Base-by-base conservation (phyloP, 2,329 filamentous ascomycete genomes). In the Aspergillus jensenii region DNA sequence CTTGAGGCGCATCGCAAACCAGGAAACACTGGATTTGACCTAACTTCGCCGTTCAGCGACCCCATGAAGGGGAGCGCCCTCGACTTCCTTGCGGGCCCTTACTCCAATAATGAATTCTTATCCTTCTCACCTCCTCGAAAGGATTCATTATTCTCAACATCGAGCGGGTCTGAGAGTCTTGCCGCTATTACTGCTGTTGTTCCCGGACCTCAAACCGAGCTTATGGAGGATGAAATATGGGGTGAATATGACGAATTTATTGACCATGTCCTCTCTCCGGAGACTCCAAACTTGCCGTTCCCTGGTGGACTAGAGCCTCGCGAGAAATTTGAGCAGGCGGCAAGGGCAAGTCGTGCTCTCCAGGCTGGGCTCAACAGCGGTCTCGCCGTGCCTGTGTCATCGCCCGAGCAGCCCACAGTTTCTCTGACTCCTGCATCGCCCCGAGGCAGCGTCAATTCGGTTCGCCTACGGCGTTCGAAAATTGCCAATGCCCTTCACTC, bases 181-280 rank as follows among this genome's bases (percentile, higher is more conserved):
- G 81, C 82, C 12, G 83, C 83, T 6, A 85, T 87, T 3, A 90
- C 87, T 15, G 87, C 90, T 6, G 76, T 91, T 2, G 79, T 90
- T 21, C 89, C 89, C 0, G 77, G 79, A 3, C 80, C 84, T 1
- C 80, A 79, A 45, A 85, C 86, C 4, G 87, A 85, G 0, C 81
- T 88, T 4, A 85, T 79, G 1, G 90, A 96, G 63, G 93, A 97
- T 66, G 93, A 97, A 69, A 84, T 96, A 2, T 98, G 93, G 93
- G 88, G 93, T 52, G 93, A 96, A 74, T 97, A 96, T 69, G 88
- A 98, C 64, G 93, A 97, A 66, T 78, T 97, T 12, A 84, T 97
- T 54, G 90, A 90, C 52, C 87, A 90, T 57, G 82, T 87, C 11
- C 82, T 85, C 50, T 83, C 81, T 4, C 76, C 80, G 7, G 74